Evolutionary conservation across 495 filamentous ascomycete species (phyloP).

Genomic region (Xanthoparmelia taractica): DNA sequence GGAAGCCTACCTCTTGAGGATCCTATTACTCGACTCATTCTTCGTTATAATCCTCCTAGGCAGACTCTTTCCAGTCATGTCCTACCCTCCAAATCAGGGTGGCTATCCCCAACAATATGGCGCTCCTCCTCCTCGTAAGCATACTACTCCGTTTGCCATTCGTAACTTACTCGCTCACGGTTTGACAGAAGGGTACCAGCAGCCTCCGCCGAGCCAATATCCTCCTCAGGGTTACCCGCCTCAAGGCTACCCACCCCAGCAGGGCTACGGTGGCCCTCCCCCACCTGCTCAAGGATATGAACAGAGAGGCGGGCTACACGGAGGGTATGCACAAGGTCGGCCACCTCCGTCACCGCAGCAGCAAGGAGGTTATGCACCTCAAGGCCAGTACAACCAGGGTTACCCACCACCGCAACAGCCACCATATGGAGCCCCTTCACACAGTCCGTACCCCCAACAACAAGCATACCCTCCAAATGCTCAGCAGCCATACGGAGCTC

Average conservation of each 20-base stretch:
- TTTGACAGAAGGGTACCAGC: constrained; percentile 20
- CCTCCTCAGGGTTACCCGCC: constrained; percentile 19
- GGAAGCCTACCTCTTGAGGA: not conserved
- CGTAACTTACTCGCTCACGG: constrained; percentile 8
- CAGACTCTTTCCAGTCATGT: constrained; percentile 2
- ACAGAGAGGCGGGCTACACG: constrained; percentile 3
- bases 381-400: constrained; percentile 19
- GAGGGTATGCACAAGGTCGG: constrained; percentile 4
- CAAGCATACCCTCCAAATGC: constrained; percentile 33
- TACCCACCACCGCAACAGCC: constrained; percentile 30
- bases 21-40: not conserved
- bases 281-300: constrained; percentile 18
- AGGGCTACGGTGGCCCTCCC: constrained; percentile 14
- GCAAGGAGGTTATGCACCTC: constrained; percentile 19
- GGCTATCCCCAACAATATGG: constrained; percentile 14
- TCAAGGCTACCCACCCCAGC: constrained; percentile 22
- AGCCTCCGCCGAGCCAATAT: constrained; percentile 22
- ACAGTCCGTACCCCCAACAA: constrained; percentile 31
- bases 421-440: constrained; percentile 33
- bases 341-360: not conserved
- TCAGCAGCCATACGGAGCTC: constrained; percentile 31
- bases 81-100: constrained; percentile 10
- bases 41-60: not conserved
- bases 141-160: not conserved
- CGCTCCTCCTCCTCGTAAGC: constrained; percentile 17